Evolutionary conservation across 768 basidiomycete species (phyloP), one percentile per base, ranked within the genome.

Genomic region (Phaffia tasmanica): DNA sequence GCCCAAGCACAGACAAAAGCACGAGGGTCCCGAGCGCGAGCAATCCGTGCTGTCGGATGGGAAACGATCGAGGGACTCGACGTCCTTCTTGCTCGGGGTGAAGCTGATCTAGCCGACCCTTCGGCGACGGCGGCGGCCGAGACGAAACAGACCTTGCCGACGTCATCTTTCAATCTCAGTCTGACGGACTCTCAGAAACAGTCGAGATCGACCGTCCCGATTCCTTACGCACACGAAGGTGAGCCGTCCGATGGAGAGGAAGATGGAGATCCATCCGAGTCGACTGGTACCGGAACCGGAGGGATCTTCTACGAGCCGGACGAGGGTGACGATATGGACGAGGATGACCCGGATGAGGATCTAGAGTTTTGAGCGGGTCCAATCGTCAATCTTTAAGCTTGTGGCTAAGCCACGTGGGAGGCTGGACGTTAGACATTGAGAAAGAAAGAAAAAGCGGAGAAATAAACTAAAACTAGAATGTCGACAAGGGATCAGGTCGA

Each of bases 321-420:
- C 74, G 89, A 88, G 30, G 90, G 87, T 30, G 92, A 95, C 73
- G 92, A 95, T 71, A 83, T 93, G 60, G 92, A 95, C 73, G 92
- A 93, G 63, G 92, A 94, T 64, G 92, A 95, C 79, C 92, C 92
- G 25, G 92, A 95, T 71, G 92, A 94, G 74, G 91, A 94, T 76
- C 78, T 94, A 68, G 88, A 94, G 30, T 72, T 72, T 32, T 72
- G 63, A 53, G n/a, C n/a, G n/a, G n/a, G n/a, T n/a, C n/a, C n/a
- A n/a, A n/a, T n/a, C n/a, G n/a, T n/a, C n/a, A n/a, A n/a, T n/a
- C n/a, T n/a, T n/a, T n/a, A n/a, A n/a, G n/a, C n/a, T n/a, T n/a
- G n/a, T n/a, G n/a, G n/a, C n/a, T n/a, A n/a, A n/a, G n/a, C n/a
- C n/a, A n/a, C n/a, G n/a, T n/a, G n/a, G n/a, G n/a, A n/a, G n/a